phyloP scores from a whole-genome alignment of 106 monocot species.

The Phalaenopsis equestris region DNA sequence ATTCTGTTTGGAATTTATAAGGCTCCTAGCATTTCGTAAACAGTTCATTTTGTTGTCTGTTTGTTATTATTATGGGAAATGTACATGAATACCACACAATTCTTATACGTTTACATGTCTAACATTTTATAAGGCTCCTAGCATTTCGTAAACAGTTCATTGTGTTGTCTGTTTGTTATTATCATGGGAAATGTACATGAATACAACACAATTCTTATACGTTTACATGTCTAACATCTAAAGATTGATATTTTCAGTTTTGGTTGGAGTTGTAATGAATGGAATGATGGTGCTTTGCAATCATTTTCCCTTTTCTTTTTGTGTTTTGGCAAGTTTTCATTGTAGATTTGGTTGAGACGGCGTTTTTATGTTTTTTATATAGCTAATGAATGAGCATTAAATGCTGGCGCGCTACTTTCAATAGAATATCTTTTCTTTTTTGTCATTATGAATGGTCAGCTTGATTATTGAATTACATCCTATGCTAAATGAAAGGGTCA shows the following conservation, averaged over 20 bases:
- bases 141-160: background rate
- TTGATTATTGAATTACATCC: background rate
- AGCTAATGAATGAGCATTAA: background rate
- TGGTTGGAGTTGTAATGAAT: background rate
- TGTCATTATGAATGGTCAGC: background rate
- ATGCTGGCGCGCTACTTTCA: background rate
- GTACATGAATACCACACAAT: too few species aligned
- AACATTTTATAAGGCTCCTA: background rate
- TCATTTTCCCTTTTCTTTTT: background rate
- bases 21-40: background rate
- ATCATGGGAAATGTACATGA: background rate
- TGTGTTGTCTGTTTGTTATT: background rate
- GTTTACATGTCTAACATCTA: too few species aligned
- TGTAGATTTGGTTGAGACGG: background rate
- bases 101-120: too few species aligned
- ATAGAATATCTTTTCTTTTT: background rate
- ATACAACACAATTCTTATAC: too few species aligned
- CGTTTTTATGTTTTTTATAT: background rate
- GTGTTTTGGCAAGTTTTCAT: background rate
- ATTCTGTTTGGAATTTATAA: background rate
- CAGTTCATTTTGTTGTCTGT: background rate
- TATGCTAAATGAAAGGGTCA: too few species aligned
- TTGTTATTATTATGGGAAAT: background rate
- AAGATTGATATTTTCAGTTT: background rate
- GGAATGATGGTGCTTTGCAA: background rate